Conservation (phyloP, 441 rosid genomes). For the Mallotus repandus region DNA sequence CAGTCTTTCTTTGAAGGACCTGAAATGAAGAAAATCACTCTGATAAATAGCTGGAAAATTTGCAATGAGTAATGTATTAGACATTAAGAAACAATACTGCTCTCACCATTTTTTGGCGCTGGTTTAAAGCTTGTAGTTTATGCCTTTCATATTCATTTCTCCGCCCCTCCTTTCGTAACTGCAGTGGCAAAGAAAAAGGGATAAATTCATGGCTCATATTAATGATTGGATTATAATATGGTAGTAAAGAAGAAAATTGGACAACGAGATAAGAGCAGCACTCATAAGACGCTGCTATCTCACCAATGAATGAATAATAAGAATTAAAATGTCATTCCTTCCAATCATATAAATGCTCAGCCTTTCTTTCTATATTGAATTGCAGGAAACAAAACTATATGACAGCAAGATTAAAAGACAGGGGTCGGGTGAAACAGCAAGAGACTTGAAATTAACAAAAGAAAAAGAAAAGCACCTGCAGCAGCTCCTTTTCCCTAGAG, state of each 20-base stretch:
- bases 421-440: background rate
- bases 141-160: conserved; percentile 98
- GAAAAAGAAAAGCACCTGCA: conserved; percentile 56
- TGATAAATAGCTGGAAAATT: conserved; percentile 15
- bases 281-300: conserved; percentile 3
- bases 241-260: background rate
- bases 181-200: conserved; percentile 26
- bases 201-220: background rate
- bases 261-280: background rate
- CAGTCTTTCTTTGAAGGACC: conserved; percentile 99
- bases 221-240: background rate
- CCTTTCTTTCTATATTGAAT: conserved; percentile 13
- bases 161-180: conserved; percentile 95
- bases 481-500: conserved; percentile 81
- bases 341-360: background rate
- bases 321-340: background rate
- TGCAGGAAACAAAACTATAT: background rate
- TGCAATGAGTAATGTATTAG: conserved; percentile 3
- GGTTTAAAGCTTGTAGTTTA: conserved; percentile 92
- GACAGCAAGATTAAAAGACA: conserved; percentile 10
- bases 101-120: conserved; percentile 96
- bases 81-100: conserved; percentile 9
- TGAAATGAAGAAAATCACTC: conserved; percentile 31
- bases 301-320: background rate
- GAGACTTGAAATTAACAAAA: conserved; percentile 5